Evolutionary conservation across 2,329 filamentous ascomycete genomes (phyloP).

Genomic region (Penicillium vulpinum): DNA sequence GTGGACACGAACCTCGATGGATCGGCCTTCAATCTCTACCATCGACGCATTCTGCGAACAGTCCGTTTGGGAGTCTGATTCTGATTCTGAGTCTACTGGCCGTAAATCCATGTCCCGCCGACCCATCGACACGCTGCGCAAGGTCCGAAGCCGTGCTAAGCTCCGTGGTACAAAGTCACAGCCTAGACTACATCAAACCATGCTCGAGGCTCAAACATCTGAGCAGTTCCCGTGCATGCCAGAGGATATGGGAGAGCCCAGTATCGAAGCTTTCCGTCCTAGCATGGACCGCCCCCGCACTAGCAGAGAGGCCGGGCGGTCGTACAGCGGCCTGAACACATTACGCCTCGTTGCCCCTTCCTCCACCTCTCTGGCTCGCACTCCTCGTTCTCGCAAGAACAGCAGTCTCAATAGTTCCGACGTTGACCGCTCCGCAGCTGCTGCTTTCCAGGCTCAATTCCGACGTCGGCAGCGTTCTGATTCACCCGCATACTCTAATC

Average conservation of each 20-base stretch:
- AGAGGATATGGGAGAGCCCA: slow-evolving; percentile 20
- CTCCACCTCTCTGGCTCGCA: slow-evolving; percentile 33
- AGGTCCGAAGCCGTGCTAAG: slow-evolving; percentile 43
- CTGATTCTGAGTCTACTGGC: slow-evolving; percentile 36
- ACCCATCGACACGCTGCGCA: slow-evolving; percentile 42
- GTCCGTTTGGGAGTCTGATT: slow-evolving; percentile 45
- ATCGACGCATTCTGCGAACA: slow-evolving; percentile 38
- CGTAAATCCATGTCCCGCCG: slow-evolving; percentile 39
- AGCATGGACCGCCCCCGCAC: slow-evolving; percentile 26
- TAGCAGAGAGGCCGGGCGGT: slow-evolving; percentile 27
- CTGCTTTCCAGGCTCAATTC: slow-evolving; percentile 38
- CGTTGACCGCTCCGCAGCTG: slow-evolving; percentile 38
- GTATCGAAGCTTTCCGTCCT: slow-evolving; percentile 14
- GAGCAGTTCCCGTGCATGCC: slow-evolving; percentile 35
- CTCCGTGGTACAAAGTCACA: slow-evolving; percentile 41
- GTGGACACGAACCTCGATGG: slow-evolving; percentile 30
- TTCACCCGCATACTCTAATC: slow-evolving; percentile 25
- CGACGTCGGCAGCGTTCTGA: slow-evolving; percentile 35
- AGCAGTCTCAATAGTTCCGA: slow-evolving; percentile 29
- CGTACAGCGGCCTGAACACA: slow-evolving; percentile 28
- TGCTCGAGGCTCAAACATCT: slow-evolving; percentile 20
- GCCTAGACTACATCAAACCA: slow-evolving; percentile 33
- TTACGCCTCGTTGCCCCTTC: slow-evolving; percentile 41
- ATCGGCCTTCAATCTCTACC: slow-evolving; percentile 36
- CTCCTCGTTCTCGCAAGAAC: slow-evolving; percentile 26